These are phyloP conservation scores for Phaeosphaeria sp. DNA, from an alignment of 2,329 filamentous ascomycete genomes.

Conservation along the genomic window DNA sequence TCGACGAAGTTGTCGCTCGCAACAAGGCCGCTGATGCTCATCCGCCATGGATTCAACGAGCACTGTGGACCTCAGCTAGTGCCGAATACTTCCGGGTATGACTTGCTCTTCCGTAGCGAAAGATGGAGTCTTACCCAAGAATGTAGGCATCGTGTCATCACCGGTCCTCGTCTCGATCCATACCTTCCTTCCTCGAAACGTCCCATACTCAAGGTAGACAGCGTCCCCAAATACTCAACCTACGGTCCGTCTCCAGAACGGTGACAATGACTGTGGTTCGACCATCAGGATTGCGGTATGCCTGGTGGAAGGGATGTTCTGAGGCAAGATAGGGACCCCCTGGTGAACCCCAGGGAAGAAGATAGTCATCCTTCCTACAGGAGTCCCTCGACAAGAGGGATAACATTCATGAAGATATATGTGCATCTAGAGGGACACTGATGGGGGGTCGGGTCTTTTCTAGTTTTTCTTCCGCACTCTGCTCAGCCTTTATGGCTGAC, in stretches of 20 bases:
- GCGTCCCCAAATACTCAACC: constrained; percentile 17
- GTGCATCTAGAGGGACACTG: constrained; percentile 20
- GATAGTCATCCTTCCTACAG: constrained; percentile 18
- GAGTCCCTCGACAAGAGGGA: constrained; percentile 18
- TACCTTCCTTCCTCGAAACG: constrained; percentile 16
- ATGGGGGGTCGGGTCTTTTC: constrained; percentile 17
- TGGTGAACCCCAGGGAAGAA: constrained; percentile 16
- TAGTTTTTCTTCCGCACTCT: constrained; percentile 16
- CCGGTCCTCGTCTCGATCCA: constrained; percentile 17
- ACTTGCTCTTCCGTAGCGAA: constrained; percentile 17
- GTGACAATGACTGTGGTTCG: constrained; percentile 20
- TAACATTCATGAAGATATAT: constrained; percentile 17
- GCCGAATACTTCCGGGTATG: constrained; percentile 14
- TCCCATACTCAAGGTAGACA: constrained; percentile 17
- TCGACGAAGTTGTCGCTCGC: no score
- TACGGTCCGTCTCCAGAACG: constrained; percentile 18
- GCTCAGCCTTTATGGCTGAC: constrained; percentile 18
- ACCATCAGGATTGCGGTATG: constrained; percentile 19
- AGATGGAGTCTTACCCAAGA: constrained; percentile 16
- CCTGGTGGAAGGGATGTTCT: constrained; percentile 20
- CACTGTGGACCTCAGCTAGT: constrained; percentile 21
- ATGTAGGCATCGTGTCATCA: constrained; percentile 21
- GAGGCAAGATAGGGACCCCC: constrained; percentile 19
- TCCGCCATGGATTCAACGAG: constrained; percentile 17
- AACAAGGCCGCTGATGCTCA: no score